A percentile compares a stretch with the other conserved stretches of the same genome.
Conservation (phyloP, 495 filamentous ascomycete genomes). For the Pseudevernia furfuracea region DNA sequence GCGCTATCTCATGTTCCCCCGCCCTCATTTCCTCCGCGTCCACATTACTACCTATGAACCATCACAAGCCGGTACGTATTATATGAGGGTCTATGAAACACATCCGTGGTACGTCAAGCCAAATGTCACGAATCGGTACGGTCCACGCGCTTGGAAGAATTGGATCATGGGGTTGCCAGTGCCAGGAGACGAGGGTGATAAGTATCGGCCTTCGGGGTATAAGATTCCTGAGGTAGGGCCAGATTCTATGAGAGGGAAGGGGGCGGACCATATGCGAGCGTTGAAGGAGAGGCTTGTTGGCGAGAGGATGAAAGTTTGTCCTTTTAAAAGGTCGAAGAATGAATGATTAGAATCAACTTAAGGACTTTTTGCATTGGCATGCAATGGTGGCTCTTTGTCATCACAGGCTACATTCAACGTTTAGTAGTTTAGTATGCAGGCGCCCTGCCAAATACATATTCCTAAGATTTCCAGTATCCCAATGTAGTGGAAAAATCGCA, state of each 20-base stretch:
- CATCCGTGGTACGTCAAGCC: slow-evolving; percentile 56
- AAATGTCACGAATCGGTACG: slow-evolving; percentile 55
- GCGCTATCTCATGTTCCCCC: slow-evolving; percentile 50
- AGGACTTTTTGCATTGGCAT: not conserved
- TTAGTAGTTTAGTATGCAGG: too few relatives aligned
- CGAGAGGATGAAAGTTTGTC: slow-evolving; percentile 45
- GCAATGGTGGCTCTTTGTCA: not conserved
- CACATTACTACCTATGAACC: slow-evolving; percentile 36
- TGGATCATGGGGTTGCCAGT: slow-evolving; percentile 49
- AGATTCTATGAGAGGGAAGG: slow-evolving; percentile 47
- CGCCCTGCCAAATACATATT: not conserved
- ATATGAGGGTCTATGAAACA: slow-evolving; percentile 40
- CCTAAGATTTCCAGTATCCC: not conserved
- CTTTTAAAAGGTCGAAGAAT: slow-evolving; percentile 34
- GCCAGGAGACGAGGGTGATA: slow-evolving; percentile 51
- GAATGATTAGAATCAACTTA: not conserved
- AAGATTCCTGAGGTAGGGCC: slow-evolving; percentile 52
- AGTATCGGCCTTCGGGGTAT: slow-evolving; percentile 54
- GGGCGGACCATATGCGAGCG: slow-evolving; percentile 40
- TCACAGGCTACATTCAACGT: not conserved
- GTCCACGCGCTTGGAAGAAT: slow-evolving; percentile 44
- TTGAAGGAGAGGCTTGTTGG: slow-evolving; percentile 33
- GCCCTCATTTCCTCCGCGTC: slow-evolving; percentile 40
- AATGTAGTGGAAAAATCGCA: not conserved
- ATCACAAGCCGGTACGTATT: slow-evolving; percentile 44